Evolutionary conservation across 768 basidiomycete species (phyloP).

Genomic region (Naganishia kalamii): DNA sequence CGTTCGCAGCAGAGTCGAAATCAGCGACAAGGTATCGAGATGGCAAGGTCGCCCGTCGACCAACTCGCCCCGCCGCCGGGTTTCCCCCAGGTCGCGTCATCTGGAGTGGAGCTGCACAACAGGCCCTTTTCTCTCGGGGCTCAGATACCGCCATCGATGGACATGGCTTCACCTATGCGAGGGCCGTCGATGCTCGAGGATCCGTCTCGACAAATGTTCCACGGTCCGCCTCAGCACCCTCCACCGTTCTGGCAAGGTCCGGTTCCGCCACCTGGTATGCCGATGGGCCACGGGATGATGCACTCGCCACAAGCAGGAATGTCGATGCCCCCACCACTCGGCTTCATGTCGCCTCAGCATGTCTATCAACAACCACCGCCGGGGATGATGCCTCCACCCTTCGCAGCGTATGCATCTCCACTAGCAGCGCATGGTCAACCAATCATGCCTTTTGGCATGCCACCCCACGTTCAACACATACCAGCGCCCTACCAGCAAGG

Average conservation of each 20-base stretch:
- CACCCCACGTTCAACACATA: not conserved
- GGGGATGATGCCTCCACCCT: not conserved
- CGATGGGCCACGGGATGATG: not conserved
- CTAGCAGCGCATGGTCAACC: not conserved
- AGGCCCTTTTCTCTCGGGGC: not conserved
- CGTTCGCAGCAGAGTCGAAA: not conserved
- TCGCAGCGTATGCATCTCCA: not conserved
- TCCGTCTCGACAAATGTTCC: not conserved
- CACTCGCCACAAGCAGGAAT: not conserved
- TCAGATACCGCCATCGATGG: not conserved
- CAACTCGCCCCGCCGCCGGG: not conserved
- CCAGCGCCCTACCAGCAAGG: not conserved
- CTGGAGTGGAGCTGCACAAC: not conserved
- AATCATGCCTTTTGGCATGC: not conserved
- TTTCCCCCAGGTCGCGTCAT: not conserved
- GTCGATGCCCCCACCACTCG: not conserved
- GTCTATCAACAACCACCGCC: not conserved
- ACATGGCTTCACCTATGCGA: not conserved
- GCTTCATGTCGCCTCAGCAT: not conserved
- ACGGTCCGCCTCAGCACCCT: not conserved
- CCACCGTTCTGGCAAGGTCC: conserved; percentile 1
- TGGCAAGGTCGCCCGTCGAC: not conserved
- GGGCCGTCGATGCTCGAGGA: not conserved
- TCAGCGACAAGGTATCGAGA: not conserved
- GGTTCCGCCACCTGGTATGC: not conserved